A percentile compares a stretch with the other conserved stretches of the same genome.
Conservation (phyloP, 371 early-diverging fungal genomes). For the Apophysomyces elegans region DNA sequence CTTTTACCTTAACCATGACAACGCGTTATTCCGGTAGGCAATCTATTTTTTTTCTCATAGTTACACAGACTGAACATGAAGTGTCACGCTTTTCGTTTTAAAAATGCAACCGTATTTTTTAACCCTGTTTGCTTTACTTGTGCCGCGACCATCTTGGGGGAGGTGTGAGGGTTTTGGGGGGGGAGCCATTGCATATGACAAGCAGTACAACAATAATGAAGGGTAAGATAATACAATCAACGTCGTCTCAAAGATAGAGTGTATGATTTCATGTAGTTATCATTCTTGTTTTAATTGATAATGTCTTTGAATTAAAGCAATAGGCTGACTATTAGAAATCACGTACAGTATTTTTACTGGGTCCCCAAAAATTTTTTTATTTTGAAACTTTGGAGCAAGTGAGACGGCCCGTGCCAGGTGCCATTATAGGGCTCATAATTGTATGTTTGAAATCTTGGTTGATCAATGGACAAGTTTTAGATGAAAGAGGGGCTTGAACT, state of each 20-base stretch:
- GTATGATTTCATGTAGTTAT: too few species aligned
- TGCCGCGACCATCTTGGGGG: not conserved
- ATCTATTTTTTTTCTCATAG: not conserved
- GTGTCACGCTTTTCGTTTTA: not conserved
- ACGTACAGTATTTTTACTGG: not conserved
- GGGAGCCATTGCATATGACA: not conserved
- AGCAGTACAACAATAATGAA: not conserved
- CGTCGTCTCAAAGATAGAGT: too few species aligned
- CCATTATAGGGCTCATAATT: conserved; percentile 1
- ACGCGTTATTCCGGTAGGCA: not conserved
- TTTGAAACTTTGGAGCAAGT: not conserved
- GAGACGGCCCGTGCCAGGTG: conserved; percentile 1
- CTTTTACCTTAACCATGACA: too few species aligned
- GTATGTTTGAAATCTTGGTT: not conserved
- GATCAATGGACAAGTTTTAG: conserved; percentile 7
- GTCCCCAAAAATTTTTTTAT: not conserved
- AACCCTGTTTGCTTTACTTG: not conserved
- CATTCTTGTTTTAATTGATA: too few species aligned
- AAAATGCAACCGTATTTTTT: conserved; percentile 7
- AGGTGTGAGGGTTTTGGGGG: not conserved
- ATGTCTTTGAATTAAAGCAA: not conserved
- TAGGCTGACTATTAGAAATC: not conserved
- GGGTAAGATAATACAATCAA: not conserved
- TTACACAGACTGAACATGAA: not conserved
- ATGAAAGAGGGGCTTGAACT: not conserved